These are phyloP conservation scores for Nakazawaea pomicola DNA, from an alignment of 805 yeast species.

Conservation along the genomic window DNA sequence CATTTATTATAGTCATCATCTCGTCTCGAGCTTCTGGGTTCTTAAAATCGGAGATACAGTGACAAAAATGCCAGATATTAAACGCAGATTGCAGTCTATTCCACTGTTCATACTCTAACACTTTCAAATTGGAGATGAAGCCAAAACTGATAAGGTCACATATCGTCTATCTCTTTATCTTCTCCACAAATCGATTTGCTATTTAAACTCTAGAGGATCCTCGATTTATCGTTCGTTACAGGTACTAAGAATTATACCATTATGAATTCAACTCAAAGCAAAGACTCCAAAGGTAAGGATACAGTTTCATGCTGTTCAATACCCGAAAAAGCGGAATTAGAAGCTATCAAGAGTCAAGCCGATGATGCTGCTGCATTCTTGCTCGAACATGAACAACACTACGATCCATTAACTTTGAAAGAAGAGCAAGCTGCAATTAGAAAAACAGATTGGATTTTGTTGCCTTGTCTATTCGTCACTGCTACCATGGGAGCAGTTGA, in stretches of 20 bases:
- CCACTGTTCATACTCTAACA: too few species aligned
- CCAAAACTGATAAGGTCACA: not conserved
- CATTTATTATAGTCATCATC: too few species aligned
- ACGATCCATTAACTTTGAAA: conserved; percentile 20
- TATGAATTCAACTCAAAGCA: not conserved
- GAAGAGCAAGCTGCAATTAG: conserved; percentile 29
- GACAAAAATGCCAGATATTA: too few species aligned
- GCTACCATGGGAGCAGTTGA: conserved; percentile 34
- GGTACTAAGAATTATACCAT: too few species aligned
- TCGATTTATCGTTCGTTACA: not conserved
- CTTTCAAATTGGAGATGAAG: too few species aligned
- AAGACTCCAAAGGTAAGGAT: not conserved
- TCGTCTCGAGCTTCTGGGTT: too few species aligned
- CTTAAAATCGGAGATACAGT: too few species aligned
- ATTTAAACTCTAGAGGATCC: not conserved
- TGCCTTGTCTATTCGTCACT: conserved; percentile 32
- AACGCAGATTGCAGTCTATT: too few species aligned
- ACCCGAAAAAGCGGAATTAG: conserved; percentile 5
- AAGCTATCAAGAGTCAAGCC: conserved; percentile 13
- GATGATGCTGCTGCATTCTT: conserved; percentile 24
- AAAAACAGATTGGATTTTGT: conserved; percentile 32
- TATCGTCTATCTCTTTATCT: not conserved
- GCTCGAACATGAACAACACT: conserved; percentile 19
- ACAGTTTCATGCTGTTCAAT: too few species aligned
- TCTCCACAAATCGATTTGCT: not conserved